Conservation (phyloP, 176 grass and related monocot genomes). For the Otatea glauca region DNA sequence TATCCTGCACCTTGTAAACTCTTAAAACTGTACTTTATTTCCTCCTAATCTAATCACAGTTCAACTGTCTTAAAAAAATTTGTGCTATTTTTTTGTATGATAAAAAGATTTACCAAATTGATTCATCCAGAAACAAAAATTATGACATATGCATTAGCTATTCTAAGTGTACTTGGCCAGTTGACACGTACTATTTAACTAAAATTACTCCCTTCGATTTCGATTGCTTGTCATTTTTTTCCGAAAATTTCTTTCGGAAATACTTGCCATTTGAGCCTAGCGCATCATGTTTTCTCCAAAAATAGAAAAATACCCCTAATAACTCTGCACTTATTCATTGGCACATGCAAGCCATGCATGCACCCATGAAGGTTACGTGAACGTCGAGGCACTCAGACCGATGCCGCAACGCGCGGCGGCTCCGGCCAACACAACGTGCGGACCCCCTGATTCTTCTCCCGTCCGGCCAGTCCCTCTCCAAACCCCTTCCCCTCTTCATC, state of each 20-base stretch:
- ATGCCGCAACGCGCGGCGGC: constrained; percentile 24
- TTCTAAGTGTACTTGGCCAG: not conserved
- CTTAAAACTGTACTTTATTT: too few relatives aligned
- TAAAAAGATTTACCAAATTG: not conserved
- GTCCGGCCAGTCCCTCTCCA: constrained; percentile 13
- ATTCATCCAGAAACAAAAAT: not conserved
- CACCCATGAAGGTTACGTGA: not conserved
- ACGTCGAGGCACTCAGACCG: not conserved
- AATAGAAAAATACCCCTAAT: too few relatives aligned
- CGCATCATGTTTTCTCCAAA: too few relatives aligned
- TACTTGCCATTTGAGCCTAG: too few relatives aligned
- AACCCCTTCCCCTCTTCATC: constrained; percentile 32
- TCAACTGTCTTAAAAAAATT: too few relatives aligned
- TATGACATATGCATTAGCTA: not conserved
- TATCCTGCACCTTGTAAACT: too few relatives aligned
- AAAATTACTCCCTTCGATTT: too few relatives aligned
- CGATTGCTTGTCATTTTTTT: too few relatives aligned
- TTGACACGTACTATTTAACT: not conserved
- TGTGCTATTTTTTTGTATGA: not conserved
- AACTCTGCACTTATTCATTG: too few relatives aligned
- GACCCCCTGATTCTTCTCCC: constrained; percentile 31
- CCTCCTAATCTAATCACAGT: too few relatives aligned
- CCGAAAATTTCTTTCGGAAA: too few relatives aligned
- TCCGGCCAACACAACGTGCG: constrained; percentile 19
- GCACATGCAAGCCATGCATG: not conserved